These are phyloP conservation scores for Primulina eburnea DNA, from an alignment of 257 asterid genomes.

Conservation along the genomic window DNA sequence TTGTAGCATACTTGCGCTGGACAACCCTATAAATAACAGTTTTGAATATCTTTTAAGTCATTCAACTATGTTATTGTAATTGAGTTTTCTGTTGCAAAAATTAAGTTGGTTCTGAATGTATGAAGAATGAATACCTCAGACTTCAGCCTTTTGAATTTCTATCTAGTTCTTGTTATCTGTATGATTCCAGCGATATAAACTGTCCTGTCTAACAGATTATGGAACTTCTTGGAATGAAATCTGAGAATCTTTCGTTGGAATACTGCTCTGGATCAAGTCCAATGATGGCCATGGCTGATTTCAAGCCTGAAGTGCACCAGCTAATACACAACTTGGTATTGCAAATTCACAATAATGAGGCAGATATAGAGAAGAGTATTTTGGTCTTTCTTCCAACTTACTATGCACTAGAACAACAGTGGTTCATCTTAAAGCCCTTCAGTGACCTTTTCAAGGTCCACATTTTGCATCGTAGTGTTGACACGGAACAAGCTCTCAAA, in stretches of 20 bases:
- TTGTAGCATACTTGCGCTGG: too few species aligned
- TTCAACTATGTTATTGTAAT: too few species aligned
- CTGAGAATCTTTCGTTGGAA: slow-evolving; percentile 47
- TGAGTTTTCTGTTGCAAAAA: too few species aligned
- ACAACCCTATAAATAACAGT: too few species aligned
- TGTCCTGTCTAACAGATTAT: slow-evolving; percentile 48
- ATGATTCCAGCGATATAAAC: slow-evolving; percentile 11
- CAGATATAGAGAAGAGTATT: slow-evolving; percentile 94
- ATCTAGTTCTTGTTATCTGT: slow-evolving; percentile 14
- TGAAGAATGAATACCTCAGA: neutral
- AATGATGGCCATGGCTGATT: slow-evolving; percentile 49
- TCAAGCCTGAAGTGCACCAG: slow-evolving; percentile 62
- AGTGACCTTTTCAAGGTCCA: slow-evolving; percentile 66
- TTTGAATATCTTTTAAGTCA: too few species aligned
- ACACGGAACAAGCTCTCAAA: slow-evolving; percentile 78
- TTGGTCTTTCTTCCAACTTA: slow-evolving; percentile 92
- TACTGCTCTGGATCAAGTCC: slow-evolving; percentile 87
- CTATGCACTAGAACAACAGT: slow-evolving; percentile 81
- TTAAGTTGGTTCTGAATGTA: neutral
- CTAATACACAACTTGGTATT: slow-evolving; percentile 79
- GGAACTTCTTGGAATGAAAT: slow-evolving; percentile 58
- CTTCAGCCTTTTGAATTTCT: too few species aligned
- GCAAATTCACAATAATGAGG: slow-evolving; percentile 78
- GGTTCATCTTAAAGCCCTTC: slow-evolving; percentile 76
- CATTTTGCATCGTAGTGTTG: slow-evolving; percentile 86